Conservation (phyloP, 208 protist genomes). For the Leishmania braziliensis region DNA sequence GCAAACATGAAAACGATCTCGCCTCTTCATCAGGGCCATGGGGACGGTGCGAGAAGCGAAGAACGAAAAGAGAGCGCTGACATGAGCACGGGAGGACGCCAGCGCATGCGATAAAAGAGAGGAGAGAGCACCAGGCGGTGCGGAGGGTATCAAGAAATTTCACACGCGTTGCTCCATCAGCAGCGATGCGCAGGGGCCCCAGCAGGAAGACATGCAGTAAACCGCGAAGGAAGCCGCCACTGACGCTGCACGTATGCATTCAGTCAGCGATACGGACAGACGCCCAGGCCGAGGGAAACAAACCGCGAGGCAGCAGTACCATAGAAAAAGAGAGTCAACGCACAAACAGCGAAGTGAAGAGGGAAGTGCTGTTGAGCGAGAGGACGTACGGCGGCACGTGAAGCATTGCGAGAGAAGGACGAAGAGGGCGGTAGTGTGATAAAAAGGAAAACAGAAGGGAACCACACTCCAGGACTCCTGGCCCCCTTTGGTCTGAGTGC, state of each 20-base stretch:
- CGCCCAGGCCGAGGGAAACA: not conserved
- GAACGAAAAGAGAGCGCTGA: too few relatives aligned
- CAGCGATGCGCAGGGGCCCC: too few relatives aligned
- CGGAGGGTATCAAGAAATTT: too few relatives aligned
- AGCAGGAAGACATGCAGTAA: not conserved
- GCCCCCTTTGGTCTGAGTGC: not conserved
- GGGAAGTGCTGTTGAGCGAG: not conserved
- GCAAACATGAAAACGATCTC: not conserved
- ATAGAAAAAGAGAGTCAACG: not conserved
- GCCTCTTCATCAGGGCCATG: not conserved
- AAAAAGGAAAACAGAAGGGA: not conserved
- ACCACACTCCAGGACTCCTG: not conserved
- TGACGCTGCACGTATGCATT: not conserved
- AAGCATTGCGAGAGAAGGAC: not conserved
- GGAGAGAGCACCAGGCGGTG: too few relatives aligned
- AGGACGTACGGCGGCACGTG: not conserved
- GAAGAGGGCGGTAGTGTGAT: not conserved
- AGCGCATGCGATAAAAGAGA: not conserved
- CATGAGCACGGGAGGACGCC: too few relatives aligned
- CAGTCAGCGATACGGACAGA: not conserved
- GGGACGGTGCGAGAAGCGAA: not conserved
- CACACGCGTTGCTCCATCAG: too few relatives aligned
- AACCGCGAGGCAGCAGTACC: not conserved
- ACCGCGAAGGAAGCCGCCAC: not conserved
- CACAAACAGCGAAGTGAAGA: not conserved